Conservation (phyloP, 129 eudicot genomes). For the Heracleum sosnowskyi region DNA sequence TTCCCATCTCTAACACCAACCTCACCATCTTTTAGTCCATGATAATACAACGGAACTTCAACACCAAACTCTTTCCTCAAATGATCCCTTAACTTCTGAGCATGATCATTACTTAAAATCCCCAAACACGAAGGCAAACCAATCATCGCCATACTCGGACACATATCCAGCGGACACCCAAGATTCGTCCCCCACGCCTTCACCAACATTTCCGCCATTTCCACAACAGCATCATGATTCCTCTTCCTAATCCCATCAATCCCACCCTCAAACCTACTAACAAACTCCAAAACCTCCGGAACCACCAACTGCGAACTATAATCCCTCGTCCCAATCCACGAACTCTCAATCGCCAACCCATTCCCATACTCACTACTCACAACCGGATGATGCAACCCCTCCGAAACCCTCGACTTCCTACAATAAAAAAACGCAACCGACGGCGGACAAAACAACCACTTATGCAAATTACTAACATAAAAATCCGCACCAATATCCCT, state of each 20-base stretch:
- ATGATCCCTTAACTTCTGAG: slow-evolving; percentile 51
- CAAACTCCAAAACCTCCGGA: slow-evolving; percentile 72
- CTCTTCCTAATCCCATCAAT: slow-evolving; percentile 64
- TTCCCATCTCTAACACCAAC: slow-evolving; percentile 26
- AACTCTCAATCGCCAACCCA: slow-evolving; percentile 74
- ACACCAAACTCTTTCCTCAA: slow-evolving; percentile 53
- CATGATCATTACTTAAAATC: slow-evolving; percentile 54
- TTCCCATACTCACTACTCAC: slow-evolving; percentile 86
- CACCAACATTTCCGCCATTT: slow-evolving; percentile 76
- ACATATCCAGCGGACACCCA: slow-evolving; percentile 81
- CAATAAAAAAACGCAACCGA: slow-evolving; percentile 74
- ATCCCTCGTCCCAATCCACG: slow-evolving; percentile 94
- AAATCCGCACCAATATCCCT: slow-evolving; percentile 82
- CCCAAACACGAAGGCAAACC: slow-evolving; percentile 69
- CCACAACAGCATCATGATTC: slow-evolving; percentile 63
- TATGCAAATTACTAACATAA: slow-evolving; percentile 82
- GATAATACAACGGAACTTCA: slow-evolving; percentile 78
- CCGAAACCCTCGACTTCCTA: slow-evolving; percentile 19
- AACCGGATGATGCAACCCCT: slow-evolving; percentile 74
- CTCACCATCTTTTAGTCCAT: slow-evolving; percentile 43
- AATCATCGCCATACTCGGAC: slow-evolving; percentile 81
- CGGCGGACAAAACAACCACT: slow-evolving; percentile 90
- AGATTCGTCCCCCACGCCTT: slow-evolving; percentile 72
- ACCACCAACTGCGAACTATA: slow-evolving; percentile 76
- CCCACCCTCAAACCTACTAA: slow-evolving; percentile 75